A percentile compares a stretch with the other conserved stretches of the same genome.
phyloP scores from a whole-genome alignment of 257 asterid genomes.

The Solanum sitiens region DNA sequence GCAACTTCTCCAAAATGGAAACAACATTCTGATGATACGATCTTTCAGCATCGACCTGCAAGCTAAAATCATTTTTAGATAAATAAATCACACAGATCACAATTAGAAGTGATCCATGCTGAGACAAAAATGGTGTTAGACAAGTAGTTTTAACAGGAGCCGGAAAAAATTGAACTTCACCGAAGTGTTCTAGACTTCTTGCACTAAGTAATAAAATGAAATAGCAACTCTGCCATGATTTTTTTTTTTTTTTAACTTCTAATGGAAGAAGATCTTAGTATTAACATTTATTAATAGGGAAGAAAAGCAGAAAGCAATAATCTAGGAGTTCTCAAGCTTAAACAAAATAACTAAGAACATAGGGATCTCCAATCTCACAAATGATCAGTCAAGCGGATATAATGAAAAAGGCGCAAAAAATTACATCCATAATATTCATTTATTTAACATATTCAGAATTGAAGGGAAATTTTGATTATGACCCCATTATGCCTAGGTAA shows the following conservation, averaged over 20 bases:
- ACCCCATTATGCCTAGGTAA: background rate
- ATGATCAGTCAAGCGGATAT: background rate
- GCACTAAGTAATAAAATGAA: background rate
- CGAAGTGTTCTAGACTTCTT: background rate
- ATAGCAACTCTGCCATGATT: background rate
- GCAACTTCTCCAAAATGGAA: constrained; percentile 75
- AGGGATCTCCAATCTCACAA: background rate
- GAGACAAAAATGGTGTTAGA: background rate
- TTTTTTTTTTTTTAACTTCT: background rate
- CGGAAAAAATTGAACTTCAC: background rate
- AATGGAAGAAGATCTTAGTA: background rate
- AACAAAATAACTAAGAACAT: background rate
- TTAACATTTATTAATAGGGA: background rate
- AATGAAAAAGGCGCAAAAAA: background rate
- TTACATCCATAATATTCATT: background rate
- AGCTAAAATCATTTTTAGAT: constrained; percentile 16
- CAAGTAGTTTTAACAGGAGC: background rate
- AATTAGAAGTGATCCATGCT: background rate
- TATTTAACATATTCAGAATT: background rate
- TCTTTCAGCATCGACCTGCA: constrained; percentile 88
- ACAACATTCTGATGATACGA: constrained; percentile 68
- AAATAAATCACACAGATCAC: background rate
- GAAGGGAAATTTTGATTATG: background rate
- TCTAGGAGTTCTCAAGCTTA: background rate
- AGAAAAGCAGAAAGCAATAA: background rate